Percentiles rank a stretch among this genome's conserved stretches.
Conservation (phyloP, 495 filamentous ascomycete species). For the Lophium mytilinum region DNA sequence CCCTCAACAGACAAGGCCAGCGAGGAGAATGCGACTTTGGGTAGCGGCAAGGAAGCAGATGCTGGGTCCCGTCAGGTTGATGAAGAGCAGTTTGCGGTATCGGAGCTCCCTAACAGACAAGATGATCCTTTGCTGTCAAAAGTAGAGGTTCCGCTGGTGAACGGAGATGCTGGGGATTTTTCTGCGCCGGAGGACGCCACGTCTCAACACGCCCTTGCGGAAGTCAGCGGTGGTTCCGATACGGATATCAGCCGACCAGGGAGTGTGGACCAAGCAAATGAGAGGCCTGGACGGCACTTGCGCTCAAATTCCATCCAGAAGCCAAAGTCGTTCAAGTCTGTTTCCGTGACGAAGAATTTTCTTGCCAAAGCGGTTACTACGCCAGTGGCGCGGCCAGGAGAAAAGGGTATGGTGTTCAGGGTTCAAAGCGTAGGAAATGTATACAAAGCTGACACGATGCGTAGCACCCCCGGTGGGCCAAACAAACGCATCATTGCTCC, state of each 20-base stretch:
- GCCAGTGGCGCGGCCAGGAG: conserved; percentile 25
- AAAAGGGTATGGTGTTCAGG: conserved; percentile 24
- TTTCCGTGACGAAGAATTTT: conserved; percentile 88
- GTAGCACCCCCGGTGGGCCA: conserved; percentile 40
- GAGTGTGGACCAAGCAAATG: conserved; percentile 39
- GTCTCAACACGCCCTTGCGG: conserved; percentile 9
- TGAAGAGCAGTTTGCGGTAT: not conserved
- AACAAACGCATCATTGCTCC: conserved; percentile 41
- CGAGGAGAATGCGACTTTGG: conserved; percentile 5
- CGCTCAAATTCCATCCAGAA: conserved; percentile 73
- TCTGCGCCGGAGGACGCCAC: conserved; percentile 10
- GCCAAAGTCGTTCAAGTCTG: conserved; percentile 80
- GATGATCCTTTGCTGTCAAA: conserved; percentile 20
- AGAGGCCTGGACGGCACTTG: conserved; percentile 50
- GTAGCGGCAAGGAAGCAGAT: not conserved
- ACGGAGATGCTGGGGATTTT: conserved; percentile 25
- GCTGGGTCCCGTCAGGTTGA: not conserved
- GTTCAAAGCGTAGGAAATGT: too few relatives aligned
- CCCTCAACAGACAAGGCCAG: conserved; percentile 2
- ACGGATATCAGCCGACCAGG: conserved; percentile 47
- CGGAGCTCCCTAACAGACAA: not conserved
- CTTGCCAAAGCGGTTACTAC: conserved; percentile 49
- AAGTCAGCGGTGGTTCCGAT: conserved; percentile 52
- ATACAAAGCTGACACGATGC: not conserved
- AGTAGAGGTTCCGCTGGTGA: conserved; percentile 26